Evolutionary conservation across 2,329 filamentous ascomycete genomes (phyloP).

Genomic region (Ophiostoma populinum): DNA sequence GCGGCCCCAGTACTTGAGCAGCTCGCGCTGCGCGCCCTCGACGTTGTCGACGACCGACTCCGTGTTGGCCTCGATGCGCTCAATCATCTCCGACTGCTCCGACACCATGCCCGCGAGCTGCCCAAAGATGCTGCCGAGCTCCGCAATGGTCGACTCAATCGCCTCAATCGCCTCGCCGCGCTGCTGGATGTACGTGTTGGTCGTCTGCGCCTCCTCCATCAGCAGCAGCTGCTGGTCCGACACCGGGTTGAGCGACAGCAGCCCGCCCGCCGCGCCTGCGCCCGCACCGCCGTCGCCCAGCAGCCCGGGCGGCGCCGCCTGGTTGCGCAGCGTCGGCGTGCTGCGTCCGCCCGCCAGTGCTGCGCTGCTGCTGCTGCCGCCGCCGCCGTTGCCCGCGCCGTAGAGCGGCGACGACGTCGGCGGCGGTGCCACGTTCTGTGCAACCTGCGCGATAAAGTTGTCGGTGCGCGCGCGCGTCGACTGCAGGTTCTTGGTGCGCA

Average conservation of each 20-base stretch:
- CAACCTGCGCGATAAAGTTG: constrained; percentile 87
- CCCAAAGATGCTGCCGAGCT: constrained; percentile 45
- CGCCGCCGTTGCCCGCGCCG: constrained; percentile 41
- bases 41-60: constrained; percentile 98
- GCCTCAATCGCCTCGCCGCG: constrained; percentile 91
- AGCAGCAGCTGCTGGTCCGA: constrained; percentile 75
- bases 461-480: constrained; percentile 82
- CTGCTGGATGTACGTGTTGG: constrained; percentile 82
- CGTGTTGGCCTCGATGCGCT: constrained; percentile 29
- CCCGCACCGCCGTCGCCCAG: not conserved
- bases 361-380: constrained; percentile 25
- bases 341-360: constrained; percentile 8
- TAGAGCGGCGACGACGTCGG: constrained; percentile 69
- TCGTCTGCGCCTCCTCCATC: constrained; percentile 80
- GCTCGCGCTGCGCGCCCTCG: constrained; percentile 82
- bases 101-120: constrained; percentile 89
- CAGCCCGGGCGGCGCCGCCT: constrained; percentile 7
- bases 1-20: constrained; percentile 92
- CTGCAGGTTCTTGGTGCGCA: constrained; percentile 94
- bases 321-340: constrained; percentile 9
- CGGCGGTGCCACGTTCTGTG: constrained; percentile 39
- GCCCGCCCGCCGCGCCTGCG: constrained; percentile 40
- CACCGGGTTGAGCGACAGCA: constrained; percentile 66
- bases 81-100: constrained; percentile 91
- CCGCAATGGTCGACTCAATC: constrained; percentile 87